A percentile compares a stretch with the other conserved stretches of the same genome.
Conservation (phyloP, 345 rosid species). For the Aethionema arabicum region DNA sequence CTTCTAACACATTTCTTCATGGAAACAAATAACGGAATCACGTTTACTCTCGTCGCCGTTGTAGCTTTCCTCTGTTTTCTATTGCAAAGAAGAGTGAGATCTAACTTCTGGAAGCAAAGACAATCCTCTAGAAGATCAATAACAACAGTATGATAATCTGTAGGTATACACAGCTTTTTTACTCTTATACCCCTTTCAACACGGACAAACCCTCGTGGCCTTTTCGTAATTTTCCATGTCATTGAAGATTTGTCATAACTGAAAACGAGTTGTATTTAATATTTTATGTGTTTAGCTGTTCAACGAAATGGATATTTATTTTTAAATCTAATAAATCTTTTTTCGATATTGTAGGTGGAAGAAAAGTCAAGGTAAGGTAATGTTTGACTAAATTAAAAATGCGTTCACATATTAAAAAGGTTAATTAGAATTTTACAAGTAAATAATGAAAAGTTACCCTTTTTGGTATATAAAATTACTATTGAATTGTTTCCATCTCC, state of each 20-base stretch:
- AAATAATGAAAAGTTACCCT: too few relatives aligned
- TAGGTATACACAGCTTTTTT: slow-evolving; percentile 16
- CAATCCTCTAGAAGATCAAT: slow-evolving; percentile 41
- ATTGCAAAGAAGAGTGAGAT: slow-evolving; percentile 53
- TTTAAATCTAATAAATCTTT: neutral
- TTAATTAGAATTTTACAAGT: too few relatives aligned
- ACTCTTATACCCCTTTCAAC: slow-evolving; percentile 4
- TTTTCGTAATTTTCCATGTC: neutral
- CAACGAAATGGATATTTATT: neutral
- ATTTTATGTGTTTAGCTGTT: neutral
- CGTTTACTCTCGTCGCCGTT: slow-evolving; percentile 43
- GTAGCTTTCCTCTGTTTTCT: slow-evolving; percentile 52
- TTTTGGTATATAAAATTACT: slow-evolving; percentile 13
- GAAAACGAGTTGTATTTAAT: neutral
- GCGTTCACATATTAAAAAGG: too few relatives aligned
- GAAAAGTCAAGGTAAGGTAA: too few relatives aligned
- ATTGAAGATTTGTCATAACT: neutral
- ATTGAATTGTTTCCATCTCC: neutral
- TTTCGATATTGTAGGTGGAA: too few relatives aligned
- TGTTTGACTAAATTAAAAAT: too few relatives aligned
- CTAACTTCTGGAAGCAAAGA: slow-evolving; percentile 49
- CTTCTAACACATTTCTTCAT: slow-evolving; percentile 37
- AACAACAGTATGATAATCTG: slow-evolving; percentile 24
- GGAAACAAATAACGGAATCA: slow-evolving; percentile 50
- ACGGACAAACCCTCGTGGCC: neutral